Evolutionary conservation across 2,329 filamentous ascomycete genomes (phyloP), one percentile per base, ranked within the genome.

Genomic region (Emergomyces africanus): DNA sequence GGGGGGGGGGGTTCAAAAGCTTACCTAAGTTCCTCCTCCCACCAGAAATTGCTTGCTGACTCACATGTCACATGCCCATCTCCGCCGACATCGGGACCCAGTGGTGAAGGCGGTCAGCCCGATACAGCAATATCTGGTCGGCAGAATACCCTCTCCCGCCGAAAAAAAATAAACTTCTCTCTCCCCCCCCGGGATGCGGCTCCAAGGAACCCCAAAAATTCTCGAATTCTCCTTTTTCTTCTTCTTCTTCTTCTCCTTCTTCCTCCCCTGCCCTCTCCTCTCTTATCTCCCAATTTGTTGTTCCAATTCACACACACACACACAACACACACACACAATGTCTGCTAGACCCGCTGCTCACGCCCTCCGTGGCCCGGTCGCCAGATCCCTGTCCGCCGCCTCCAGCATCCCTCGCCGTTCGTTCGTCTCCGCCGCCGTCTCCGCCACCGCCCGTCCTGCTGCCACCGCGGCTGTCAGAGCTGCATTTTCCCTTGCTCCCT

Each of bases 311-410:
- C 37, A 30, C 54, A 59, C 60, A 5, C 9, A 10, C 20, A 25
- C 5, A 50, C n/a, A n/a, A 9, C 37, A 30, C 54, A 59, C 60
- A 5, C 9, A 10, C 20, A 25, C 5, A 50, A 78, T 78, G 76
- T 75, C 76, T 68, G 75, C 76, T 61, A 74, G 75, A 72, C 73
- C 70, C 66, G 70, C 78, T 64, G 76, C 76, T 73, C 78, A 81
- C 74, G 82, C 82, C 72, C 76, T 84, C 69, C 81, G 81, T 70
- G 72, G 75, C 67, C 77, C 79, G 70, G 71, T 80, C 72, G 78
- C 74, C 70, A 65, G 79, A 75, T 79, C 82, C 76, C 73, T 83
- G 73, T 60, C 61, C 42, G 68, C 68, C 61, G 73, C 77, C 61
- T 75, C 77, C 59, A 73, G 74, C 62, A 72, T 78, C 59, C 78